Evolutionary conservation across 495 filamentous ascomycete genomes (phyloP).

Genomic region (Aspergillus wentii): DNA sequence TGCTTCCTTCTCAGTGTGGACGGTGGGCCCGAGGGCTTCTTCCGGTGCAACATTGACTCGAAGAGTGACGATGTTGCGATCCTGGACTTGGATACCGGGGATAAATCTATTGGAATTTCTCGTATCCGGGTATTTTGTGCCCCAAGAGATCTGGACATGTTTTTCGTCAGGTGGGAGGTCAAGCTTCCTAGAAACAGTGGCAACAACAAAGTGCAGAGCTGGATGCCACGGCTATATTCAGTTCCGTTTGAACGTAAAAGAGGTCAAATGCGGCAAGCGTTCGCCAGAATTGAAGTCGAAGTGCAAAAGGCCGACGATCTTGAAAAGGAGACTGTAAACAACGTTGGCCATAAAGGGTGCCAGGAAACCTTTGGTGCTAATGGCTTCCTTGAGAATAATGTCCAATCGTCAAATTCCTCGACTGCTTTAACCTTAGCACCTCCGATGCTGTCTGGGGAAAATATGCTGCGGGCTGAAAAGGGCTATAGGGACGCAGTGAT

Average conservation of each 20-base stretch:
- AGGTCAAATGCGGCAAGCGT: conserved; percentile 6
- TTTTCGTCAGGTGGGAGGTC: conserved; percentile 26
- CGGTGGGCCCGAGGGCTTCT: conserved; percentile 31
- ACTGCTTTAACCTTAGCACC: too few relatives aligned
- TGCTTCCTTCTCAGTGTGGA: conserved; percentile 23
- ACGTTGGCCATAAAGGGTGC: too few relatives aligned
- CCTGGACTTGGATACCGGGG: conserved; percentile 13
- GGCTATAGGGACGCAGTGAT: too few relatives aligned
- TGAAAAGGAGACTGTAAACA: too few relatives aligned
- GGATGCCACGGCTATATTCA: conserved; percentile 25
- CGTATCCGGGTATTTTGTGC: conserved; percentile 22
- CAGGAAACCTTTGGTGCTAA: too few relatives aligned
- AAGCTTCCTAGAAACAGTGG: conserved; percentile 6
- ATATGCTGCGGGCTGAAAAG: too few relatives aligned
- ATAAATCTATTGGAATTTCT: conserved; percentile 12
- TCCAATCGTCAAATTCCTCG: too few relatives aligned
- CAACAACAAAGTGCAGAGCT: too few relatives aligned
- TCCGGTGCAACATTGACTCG: conserved; percentile 12
- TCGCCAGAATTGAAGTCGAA: conserved; percentile 2
- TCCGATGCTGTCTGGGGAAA: too few relatives aligned
- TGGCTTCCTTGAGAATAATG: too few relatives aligned
- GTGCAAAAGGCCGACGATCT: too few relatives aligned
- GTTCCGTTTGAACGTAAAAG: conserved; percentile 4
- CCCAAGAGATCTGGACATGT: conserved; percentile 17
- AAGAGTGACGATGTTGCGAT: conserved; percentile 6